Percentiles rank a stretch among this genome's conserved stretches.
Conservation (phyloP, 75 land plant genomes). For the Larix kaempferi region DNA sequence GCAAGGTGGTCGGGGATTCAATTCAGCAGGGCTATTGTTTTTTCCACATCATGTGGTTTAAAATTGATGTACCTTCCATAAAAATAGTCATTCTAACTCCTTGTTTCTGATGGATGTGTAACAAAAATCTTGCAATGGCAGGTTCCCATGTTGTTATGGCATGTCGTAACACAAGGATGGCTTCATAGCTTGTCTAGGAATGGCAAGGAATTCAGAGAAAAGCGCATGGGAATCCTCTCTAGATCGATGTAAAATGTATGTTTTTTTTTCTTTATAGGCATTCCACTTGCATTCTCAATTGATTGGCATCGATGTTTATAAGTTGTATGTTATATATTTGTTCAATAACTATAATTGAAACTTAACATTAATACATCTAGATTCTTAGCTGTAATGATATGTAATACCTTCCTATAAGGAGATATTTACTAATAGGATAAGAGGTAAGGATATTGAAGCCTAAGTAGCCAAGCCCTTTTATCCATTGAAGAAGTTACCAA, state of each 20-base stretch:
- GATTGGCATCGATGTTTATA: background rate
- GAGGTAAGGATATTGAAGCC: too few relatives aligned
- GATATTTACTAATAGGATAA: too few relatives aligned
- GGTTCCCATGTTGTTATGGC: conserved; percentile 53
- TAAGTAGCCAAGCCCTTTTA: too few relatives aligned
- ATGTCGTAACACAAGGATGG: conserved; percentile 38
- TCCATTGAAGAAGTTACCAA: too few relatives aligned
- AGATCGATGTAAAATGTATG: background rate
- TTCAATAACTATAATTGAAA: background rate
- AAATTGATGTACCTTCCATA: too few relatives aligned
- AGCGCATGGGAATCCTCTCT: background rate
- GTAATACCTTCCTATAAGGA: too few relatives aligned
- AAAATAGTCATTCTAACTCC: too few relatives aligned
- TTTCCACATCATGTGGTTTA: too few relatives aligned
- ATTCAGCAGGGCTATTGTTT: background rate
- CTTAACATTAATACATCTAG: background rate
- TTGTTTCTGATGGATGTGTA: too few relatives aligned
- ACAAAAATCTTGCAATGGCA: conserved; percentile 43
- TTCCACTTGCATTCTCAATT: too few relatives aligned
- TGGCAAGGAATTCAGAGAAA: conserved; percentile 19
- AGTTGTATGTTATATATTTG: background rate
- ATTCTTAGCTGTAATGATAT: conserved; percentile 7
- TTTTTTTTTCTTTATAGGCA: too few relatives aligned
- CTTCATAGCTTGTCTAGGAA: conserved; percentile 19
- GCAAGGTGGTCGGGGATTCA: conserved; percentile 25